phyloP scores from a whole-genome alignment of 2,329 filamentous ascomycete genomes.

The Fusarium coicis region DNA sequence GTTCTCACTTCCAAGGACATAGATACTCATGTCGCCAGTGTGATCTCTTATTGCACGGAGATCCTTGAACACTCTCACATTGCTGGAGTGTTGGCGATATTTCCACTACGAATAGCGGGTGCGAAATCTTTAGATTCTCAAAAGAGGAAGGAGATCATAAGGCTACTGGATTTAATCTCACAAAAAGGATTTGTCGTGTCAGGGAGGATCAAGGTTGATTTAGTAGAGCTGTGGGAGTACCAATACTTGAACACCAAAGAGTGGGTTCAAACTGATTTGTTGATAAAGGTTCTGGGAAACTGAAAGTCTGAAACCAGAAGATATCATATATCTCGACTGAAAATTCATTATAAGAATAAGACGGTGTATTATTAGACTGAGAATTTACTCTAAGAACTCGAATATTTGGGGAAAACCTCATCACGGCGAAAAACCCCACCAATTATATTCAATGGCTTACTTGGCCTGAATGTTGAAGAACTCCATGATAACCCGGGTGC shows the following conservation, averaged over 20 bases:
- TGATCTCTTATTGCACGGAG: neutral
- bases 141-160: neutral
- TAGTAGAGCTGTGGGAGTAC: conserved; percentile 37
- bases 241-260: neutral
- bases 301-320: too few relatives aligned
- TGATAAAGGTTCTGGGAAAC: rapidly evolving
- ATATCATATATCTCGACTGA: too few relatives aligned
- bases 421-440: neutral
- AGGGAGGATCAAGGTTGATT: conserved; percentile 33
- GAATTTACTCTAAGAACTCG: neutral
- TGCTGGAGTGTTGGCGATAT: conserved; percentile 35
- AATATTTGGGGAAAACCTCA: neutral
- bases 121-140: neutral
- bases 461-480: conserved; percentile 46
- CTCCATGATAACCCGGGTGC: conserved; percentile 46
- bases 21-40: neutral
- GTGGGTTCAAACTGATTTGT: neutral
- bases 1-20: neutral
- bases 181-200: conserved; percentile 41
- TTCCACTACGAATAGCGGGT: conserved; percentile 42
- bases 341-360: rapidly evolving
- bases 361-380: too few relatives aligned
- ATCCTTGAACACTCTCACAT: conserved; percentile 21
- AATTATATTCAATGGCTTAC: neutral
- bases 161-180: conserved; percentile 20